Percentiles rank a stretch among this genome's conserved stretches.
Conservation (phyloP, 257 asterid genomes). For the Eustoma russellianum region DNA sequence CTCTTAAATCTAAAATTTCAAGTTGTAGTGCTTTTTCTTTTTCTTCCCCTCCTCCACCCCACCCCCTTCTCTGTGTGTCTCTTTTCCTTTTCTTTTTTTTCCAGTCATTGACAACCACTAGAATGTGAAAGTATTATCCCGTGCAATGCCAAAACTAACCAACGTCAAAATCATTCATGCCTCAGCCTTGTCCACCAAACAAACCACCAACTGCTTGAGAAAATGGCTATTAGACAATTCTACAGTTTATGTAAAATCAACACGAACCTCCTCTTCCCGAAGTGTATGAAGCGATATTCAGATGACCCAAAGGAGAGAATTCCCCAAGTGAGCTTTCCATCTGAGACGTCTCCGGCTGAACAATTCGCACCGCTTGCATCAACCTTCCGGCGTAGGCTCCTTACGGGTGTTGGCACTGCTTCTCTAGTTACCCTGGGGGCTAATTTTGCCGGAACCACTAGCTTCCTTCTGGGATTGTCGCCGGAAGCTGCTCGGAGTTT, state of each 20-base stretch:
- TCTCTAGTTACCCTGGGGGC: constrained; percentile 65
- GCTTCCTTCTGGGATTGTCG: constrained; percentile 60
- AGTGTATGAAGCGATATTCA: constrained; percentile 31
- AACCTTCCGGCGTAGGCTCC: constrained; percentile 60
- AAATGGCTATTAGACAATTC: constrained; percentile 6
- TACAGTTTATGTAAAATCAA: constrained; percentile 10
- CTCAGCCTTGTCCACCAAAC: no score
- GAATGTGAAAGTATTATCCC: no score
- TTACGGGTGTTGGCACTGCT: constrained; percentile 56
- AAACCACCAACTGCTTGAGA: no score
- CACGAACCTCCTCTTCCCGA: constrained; percentile 6
- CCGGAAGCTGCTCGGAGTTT: constrained; percentile 63
- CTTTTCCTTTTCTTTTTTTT: no score
- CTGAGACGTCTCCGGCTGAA: constrained; percentile 27
- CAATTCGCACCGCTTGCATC: constrained; percentile 56
- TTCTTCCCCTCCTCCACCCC: no score
- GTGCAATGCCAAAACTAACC: no score
- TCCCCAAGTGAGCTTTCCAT: constrained; percentile 10
- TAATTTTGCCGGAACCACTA: constrained; percentile 70
- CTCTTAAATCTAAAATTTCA: no score
- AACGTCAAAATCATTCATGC: no score
- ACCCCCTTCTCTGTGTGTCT: no score
- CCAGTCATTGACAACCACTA: no score
- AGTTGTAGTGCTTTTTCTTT: no score
- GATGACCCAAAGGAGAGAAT: constrained; percentile 22